phyloP scores from a whole-genome alignment of 139 green algal genomes.

The Micractinium conductrix region DNA sequence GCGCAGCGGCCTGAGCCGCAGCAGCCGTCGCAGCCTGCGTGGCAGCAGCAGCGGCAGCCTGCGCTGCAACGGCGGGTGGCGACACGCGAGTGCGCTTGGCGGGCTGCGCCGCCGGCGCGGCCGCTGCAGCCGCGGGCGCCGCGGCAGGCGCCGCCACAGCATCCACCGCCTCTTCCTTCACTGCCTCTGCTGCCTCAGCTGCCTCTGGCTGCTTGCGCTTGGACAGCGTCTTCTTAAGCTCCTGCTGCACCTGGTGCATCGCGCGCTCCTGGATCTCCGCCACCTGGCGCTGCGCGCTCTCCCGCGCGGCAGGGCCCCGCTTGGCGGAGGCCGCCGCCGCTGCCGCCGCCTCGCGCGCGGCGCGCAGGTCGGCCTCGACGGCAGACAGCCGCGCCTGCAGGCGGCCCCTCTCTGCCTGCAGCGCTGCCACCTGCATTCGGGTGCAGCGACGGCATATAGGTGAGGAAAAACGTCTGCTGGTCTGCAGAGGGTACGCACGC shows the following conservation, averaged over 20 bases:
- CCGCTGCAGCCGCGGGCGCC: not conserved
- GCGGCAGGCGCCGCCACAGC: not conserved
- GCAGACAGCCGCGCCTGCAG: constrained; percentile 15
- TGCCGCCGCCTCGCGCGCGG: not conserved
- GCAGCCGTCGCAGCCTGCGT: not conserved
- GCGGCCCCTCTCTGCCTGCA: constrained; percentile 18
- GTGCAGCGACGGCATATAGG: too few species aligned
- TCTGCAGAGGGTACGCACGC: too few species aligned
- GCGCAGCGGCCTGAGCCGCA: not conserved
- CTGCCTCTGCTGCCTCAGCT: too few species aligned
- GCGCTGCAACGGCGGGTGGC: not conserved
- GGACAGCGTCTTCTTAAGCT: constrained; percentile 35
- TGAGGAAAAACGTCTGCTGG: too few species aligned
- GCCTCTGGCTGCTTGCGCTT: constrained; percentile 31
- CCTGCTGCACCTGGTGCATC: constrained; percentile 23
- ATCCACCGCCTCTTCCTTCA: not conserved
- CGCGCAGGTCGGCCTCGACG: not conserved
- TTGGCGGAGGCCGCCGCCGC: constrained; percentile 5
- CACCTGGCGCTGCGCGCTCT: constrained; percentile 10
- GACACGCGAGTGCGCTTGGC: constrained; percentile 31
- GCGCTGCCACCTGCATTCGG: not conserved
- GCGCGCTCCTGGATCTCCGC: constrained; percentile 22
- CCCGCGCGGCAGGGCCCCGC: not conserved
- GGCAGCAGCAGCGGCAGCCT: not conserved
- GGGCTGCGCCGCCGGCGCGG: not conserved